Percentiles rank a stretch among this genome's conserved stretches.
phyloP scores from a whole-genome alignment of 768 basidiomycete species.

The Wakefieldia striispora region DNA sequence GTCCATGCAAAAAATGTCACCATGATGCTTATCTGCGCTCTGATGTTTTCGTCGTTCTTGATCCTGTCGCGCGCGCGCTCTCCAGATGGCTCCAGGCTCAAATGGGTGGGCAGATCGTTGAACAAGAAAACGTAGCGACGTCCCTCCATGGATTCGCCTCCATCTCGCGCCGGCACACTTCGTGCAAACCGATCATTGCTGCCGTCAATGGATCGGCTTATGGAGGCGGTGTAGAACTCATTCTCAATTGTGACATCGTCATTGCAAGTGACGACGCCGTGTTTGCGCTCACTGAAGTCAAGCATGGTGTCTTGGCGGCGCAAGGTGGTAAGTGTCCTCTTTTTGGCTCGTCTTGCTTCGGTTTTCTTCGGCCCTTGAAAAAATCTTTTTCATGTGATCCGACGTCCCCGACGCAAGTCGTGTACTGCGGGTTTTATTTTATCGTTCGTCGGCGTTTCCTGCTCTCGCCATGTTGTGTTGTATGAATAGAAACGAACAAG shows the following conservation, averaged over 20 bases:
- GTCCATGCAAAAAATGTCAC: not conserved
- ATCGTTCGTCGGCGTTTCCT: not conserved
- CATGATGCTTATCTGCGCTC: not conserved
- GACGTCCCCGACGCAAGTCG: not conserved
- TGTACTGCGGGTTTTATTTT: not conserved
- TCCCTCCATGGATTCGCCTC: slow-evolving; percentile 66
- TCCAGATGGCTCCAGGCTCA: slow-evolving; percentile 61
- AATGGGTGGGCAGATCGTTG: slow-evolving; percentile 39
- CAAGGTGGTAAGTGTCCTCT: slow-evolving; percentile 58
- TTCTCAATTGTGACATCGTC: slow-evolving; percentile 78
- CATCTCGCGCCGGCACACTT: slow-evolving; percentile 60
- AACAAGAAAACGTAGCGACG: slow-evolving; percentile 41
- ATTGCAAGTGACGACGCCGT: slow-evolving; percentile 63
- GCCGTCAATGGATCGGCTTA: slow-evolving; percentile 76
- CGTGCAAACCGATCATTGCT: slow-evolving; percentile 74
- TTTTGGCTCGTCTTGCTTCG: not conserved
- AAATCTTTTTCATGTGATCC: too few relatives aligned
- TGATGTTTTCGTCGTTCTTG: too few relatives aligned
- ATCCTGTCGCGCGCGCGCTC: not conserved
- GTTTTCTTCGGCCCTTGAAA: not conserved
- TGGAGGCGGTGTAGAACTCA: slow-evolving; percentile 64
- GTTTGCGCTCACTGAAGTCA: slow-evolving; percentile 77
- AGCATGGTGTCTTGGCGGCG: slow-evolving; percentile 68
- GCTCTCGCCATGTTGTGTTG: not conserved
- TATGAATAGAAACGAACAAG: slow-evolving; percentile 4